Evolutionary conservation across 441 rosid species (phyloP), one percentile per base, ranked within the genome.

Genomic region (Omphalea diandra): DNA sequence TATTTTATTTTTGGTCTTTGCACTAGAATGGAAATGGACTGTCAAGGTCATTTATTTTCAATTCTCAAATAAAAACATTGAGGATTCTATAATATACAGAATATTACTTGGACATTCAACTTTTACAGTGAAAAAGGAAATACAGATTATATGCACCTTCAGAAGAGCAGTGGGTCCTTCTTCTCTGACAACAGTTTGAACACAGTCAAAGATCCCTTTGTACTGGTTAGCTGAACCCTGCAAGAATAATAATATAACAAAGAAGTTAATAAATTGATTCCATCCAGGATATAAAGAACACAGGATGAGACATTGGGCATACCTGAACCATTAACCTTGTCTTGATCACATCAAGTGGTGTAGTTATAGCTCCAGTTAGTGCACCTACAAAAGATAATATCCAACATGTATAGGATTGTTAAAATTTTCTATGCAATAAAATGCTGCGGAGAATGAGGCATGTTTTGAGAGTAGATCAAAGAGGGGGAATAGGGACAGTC

Each of bases 281-380:
- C 35, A 38, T 10, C 49, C 35, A 38, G 24, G 3, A 58, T 64
- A n/a, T 31, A 35, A 73, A 70, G 33, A 60, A 41, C 17, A 60
- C 33, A 22, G 60, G 41, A 74, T 27, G 47, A 36, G n/a, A 59
- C 11, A 60, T 54, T 63, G 0, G 2, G 60, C 33, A 43, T 83
- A 93, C 97, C 93, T 93, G 98, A 86, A 87, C 83, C 97, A 94
- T 94, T 78, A 92, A 80, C 69, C 99, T 89, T 69, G 99, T 94
- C 82, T 92, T 94, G 61, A 92, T 89, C 73, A 94, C 97, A 80
- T 92, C 99, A 20, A 89, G 96, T n/a, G 99, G 99, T 65, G 98
- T 92, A 54, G 99, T 94, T 53, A 92, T 84, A 69, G 98, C 99
- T 80, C 98, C 99, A 3, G 99, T 92, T 59, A 92, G 73, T 38